Base-by-base conservation (phyloP, 2,329 filamentous ascomycete species). In the Escovopsis weberi region DNA sequence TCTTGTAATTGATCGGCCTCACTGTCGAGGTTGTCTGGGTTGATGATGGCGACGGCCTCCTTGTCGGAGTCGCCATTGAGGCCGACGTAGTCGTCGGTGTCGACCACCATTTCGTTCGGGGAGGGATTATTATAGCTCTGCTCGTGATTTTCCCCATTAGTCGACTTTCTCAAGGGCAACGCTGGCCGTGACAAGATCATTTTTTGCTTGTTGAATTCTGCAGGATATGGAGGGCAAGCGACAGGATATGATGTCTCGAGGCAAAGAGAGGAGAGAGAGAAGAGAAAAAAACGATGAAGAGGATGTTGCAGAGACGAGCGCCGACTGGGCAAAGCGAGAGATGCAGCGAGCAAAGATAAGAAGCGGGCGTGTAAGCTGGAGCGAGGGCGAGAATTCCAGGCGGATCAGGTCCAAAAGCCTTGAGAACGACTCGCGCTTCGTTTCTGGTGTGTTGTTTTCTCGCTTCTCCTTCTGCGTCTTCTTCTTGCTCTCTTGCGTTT, bases 21-120 rank as follows among this genome's bases (percentile, higher is more conserved):
- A 47, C 61, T 62, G 36, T 72, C 67, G 46, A 68, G 60, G 47
- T 60, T 65, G 38, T 76, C 72, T 46, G 73, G 67, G 49, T 67
- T 68, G 57, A 74, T 73, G 53, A 74, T 72, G 51, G 69, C 63
- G 42, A 75, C 62, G 41, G 67, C 60, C 37, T 73, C 70, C 47
- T 66, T 68, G 49, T 75, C 73, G 46, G 60, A 56, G 43, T 65
- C 61, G 53, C 67, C 63, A 47, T 65, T 58, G 50, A 65, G 64
- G 54, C 70, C 66, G 52, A 72, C 65, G 43, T 72, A 72, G 51
- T 75, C 72, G 54, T 69, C 68, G 26, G 67, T 64, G 51, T 75
- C 72, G 51, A 75, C 60, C 55, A 71, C 60, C 70, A 74, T 72
- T 53, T 73, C 68, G 58, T 69, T 74, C 12, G 70, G 72, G 41